phyloP scores from a whole-genome alignment of 1,284 basidiomycete species.

The Ganoderma sp. region DNA sequence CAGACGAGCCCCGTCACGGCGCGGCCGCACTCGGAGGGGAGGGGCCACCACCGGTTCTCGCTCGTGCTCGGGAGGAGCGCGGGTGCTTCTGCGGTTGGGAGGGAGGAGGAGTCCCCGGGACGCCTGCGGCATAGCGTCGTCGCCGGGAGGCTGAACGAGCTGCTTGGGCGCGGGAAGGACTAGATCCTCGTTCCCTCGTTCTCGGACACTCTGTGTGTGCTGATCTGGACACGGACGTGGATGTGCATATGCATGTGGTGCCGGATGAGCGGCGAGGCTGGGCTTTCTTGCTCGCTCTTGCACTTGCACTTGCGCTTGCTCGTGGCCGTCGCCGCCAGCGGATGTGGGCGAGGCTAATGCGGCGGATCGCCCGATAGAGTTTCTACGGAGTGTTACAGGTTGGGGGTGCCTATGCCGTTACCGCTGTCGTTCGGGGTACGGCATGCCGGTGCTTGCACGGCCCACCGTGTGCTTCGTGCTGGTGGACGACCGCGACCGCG shows the following conservation, averaged over 20 bases:
- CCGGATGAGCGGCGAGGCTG: background rate
- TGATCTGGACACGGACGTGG: background rate
- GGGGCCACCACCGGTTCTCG: conserved; percentile 60
- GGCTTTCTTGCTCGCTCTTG: background rate
- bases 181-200: background rate
- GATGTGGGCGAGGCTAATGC: background rate
- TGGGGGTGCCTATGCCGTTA: conserved; percentile 1
- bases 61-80: conserved; percentile 55
- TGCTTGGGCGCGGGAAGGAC: conserved; percentile 42
- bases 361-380: conserved; percentile 5
- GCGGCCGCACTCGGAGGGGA: conserved; percentile 49
- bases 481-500: background rate
- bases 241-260: too few species aligned
- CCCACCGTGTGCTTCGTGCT: background rate
- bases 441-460: background rate
- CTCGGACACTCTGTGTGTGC: background rate
- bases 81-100: conserved; percentile 2
- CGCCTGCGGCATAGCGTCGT: conserved; percentile 41
- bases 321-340: background rate
- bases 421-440: background rate
- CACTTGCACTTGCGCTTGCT: background rate
- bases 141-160: conserved; percentile 45
- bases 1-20: conserved; percentile 76
- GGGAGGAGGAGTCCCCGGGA: conserved; percentile 22
- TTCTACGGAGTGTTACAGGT: background rate